Conservation (phyloP, 805 yeast genomes). For the Zygotorulaspora chibaensis region DNA sequence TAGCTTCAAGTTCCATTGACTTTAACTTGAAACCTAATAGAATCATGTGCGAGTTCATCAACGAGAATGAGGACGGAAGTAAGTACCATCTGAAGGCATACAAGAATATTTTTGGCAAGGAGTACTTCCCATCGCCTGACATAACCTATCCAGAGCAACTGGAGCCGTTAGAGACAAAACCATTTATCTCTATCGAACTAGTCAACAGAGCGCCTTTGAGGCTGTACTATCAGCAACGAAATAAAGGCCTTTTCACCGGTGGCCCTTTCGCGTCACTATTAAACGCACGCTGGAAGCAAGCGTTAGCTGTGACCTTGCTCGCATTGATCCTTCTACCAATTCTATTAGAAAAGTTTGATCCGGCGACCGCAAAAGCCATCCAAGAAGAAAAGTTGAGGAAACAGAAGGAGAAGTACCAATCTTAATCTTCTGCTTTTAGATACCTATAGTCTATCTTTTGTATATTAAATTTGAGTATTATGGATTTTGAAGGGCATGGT, state of each 20-base stretch:
- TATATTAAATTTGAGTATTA: not conserved
- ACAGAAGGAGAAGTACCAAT: constrained; percentile 24
- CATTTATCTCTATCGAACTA: constrained; percentile 23
- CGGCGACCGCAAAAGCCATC: constrained; percentile 37
- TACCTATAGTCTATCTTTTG: not conserved
- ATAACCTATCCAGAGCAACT: constrained; percentile 30
- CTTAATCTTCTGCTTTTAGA: not conserved
- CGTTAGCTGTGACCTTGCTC: constrained; percentile 29
- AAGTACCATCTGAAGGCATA: constrained; percentile 20
- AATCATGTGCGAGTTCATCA: constrained; percentile 24
- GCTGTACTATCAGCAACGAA: constrained; percentile 33
- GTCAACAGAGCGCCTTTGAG: constrained; percentile 33
- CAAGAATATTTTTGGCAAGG: constrained; percentile 33
- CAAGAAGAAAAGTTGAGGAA: constrained; percentile 30
- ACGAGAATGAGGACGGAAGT: constrained; percentile 19
- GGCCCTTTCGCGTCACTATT: constrained; percentile 39
- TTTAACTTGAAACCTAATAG: constrained; percentile 35
- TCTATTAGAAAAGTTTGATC: constrained; percentile 39
- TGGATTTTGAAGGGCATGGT: not conserved
- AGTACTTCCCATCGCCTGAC: constrained; percentile 34
- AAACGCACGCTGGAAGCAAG: constrained; percentile 38
- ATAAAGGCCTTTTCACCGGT: constrained; percentile 31
- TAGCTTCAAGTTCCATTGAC: constrained; percentile 29
- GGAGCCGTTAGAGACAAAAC: constrained; percentile 19
- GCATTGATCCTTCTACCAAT: constrained; percentile 32